Conservation (phyloP, 2,329 filamentous ascomycete species). For the Colletotrichum neosansevieriae region DNA sequence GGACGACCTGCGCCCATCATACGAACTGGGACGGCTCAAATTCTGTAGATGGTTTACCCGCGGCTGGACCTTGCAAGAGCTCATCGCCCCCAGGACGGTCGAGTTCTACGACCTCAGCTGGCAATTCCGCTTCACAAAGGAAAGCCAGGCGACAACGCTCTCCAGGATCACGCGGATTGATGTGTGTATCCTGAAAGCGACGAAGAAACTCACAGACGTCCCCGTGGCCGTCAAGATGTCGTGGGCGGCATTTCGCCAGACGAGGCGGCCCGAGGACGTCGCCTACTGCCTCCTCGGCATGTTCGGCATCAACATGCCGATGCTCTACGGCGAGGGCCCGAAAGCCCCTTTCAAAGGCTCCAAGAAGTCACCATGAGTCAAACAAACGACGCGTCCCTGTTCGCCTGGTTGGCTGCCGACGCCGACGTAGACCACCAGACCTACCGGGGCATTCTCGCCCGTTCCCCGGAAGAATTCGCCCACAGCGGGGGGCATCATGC, state of each 20-base stretch:
- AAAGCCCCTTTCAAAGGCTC: constrained; percentile 44
- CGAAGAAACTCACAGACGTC: neutral
- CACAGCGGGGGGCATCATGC: neutral
- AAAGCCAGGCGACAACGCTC: neutral
- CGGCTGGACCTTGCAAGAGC: constrained; percentile 44
- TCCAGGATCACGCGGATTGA: constrained; percentile 20
- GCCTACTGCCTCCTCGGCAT: constrained; percentile 47
- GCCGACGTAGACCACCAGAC: neutral
- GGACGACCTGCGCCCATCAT: neutral
- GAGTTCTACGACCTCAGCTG: constrained; percentile 41
- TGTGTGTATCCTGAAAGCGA: neutral
- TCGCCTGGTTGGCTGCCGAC: constrained; percentile 13
- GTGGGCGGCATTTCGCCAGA: constrained; percentile 45
- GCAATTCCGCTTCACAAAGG: constrained; percentile 34
- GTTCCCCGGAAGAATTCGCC: constrained; percentile 3
- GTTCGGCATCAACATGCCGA: constrained; percentile 46
- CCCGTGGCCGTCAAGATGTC: constrained; percentile 45
- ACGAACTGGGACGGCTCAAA: neutral
- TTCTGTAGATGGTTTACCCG: constrained; percentile 42
- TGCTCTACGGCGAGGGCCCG: constrained; percentile 46
- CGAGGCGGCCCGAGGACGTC: constrained; percentile 43
- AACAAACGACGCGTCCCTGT: constrained; percentile 14
- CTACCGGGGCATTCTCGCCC: constrained; percentile 15
- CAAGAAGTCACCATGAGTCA: constrained; percentile 26
- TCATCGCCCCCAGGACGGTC: constrained; percentile 39